Percentiles rank a stretch among this genome's conserved stretches.
These are phyloP conservation scores for Pleurotus tuber-regium DNA, from an alignment of 768 basidiomycete species.

Conservation along the genomic window DNA sequence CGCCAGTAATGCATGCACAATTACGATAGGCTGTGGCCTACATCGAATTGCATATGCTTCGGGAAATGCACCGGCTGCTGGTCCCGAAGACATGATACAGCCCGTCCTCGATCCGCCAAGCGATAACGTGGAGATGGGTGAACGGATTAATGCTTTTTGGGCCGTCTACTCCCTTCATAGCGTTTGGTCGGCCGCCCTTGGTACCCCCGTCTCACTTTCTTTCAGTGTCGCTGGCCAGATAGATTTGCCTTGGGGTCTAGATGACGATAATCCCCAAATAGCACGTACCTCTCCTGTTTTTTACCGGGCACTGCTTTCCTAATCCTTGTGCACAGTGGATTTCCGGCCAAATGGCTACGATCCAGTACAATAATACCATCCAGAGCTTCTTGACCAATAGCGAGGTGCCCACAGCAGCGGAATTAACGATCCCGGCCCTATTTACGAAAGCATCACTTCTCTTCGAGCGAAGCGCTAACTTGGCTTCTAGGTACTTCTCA, in stretches of 20 bases:
- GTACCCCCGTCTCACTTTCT: conserved; percentile 16
- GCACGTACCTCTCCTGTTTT: conserved; percentile 19
- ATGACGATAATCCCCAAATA: conserved; percentile 34
- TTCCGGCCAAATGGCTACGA: background rate
- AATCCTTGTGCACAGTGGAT: background rate
- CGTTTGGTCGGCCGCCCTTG: conserved; percentile 13
- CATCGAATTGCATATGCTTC: conserved; percentile 13
- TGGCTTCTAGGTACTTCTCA: conserved; percentile 15
- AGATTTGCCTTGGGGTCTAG: conserved; percentile 52
- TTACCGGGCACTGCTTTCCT: background rate
- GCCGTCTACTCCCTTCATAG: conserved; percentile 16
- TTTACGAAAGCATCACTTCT: conserved; percentile 32
- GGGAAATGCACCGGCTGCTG: background rate
- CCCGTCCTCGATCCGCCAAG: conserved; percentile 10
- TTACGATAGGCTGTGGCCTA: conserved; percentile 15
- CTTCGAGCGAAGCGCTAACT: conserved; percentile 26
- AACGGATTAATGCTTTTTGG: conserved; percentile 21
- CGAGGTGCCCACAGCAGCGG: conserved; percentile 22
- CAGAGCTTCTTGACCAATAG: conserved; percentile 22
- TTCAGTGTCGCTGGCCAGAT: conserved; percentile 50
- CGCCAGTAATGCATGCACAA: conserved; percentile 14
- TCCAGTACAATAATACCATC: conserved; percentile 21
- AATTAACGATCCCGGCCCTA: conserved; percentile 18
- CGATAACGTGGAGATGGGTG: conserved; percentile 15
- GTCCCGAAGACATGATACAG: background rate